These are phyloP conservation scores for Dactylellina sp. DNA, from an alignment of 2,329 filamentous ascomycete genomes.

Conservation along the genomic window DNA sequence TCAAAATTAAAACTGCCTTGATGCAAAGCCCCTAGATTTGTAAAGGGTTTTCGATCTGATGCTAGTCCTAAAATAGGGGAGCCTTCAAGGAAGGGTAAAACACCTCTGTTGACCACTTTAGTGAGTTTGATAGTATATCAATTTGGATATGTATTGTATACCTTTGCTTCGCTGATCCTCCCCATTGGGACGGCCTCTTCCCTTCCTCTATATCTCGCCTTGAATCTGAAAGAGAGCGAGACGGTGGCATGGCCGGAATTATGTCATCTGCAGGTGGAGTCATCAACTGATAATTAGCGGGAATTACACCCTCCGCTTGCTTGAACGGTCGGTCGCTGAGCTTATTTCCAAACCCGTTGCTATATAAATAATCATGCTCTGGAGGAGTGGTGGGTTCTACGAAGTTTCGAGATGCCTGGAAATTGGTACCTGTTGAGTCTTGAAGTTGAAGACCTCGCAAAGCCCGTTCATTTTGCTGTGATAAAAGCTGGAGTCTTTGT, in stretches of 20 bases:
- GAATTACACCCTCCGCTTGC: conserved; percentile 74
- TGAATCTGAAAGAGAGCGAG: conserved; percentile 63
- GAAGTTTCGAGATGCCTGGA: conserved; percentile 69
- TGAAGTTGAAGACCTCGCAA: conserved; percentile 54
- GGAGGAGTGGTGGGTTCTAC: conserved; percentile 96
- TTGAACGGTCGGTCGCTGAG: conserved; percentile 79
- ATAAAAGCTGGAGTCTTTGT: conserved; percentile 86
- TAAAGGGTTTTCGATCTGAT: conserved; percentile 55
- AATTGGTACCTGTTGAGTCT: conserved; percentile 22
- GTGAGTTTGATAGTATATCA: neutral
- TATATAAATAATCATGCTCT: conserved; percentile 67
- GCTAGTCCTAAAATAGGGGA: conserved; percentile 33
- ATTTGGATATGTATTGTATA: neutral
- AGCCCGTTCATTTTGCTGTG: conserved; percentile 83
- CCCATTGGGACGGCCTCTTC: conserved; percentile 38
- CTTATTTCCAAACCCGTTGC: conserved; percentile 65
- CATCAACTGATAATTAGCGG: conserved; percentile 85
- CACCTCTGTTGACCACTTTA: conserved; percentile 15
- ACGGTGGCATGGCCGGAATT: conserved; percentile 72
- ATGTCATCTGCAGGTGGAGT: conserved; percentile 71
- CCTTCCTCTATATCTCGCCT: conserved; percentile 40
- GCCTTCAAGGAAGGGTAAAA: conserved; percentile 39
- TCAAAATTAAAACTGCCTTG: conserved; percentile 91
- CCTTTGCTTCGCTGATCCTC: conserved; percentile 48
- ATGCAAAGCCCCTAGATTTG: conserved; percentile 66